A percentile compares a stretch with the other conserved stretches of the same genome.
Conservation (phyloP, 2,329 filamentous ascomycete species). For the Trichoderma afroharzianum region DNA sequence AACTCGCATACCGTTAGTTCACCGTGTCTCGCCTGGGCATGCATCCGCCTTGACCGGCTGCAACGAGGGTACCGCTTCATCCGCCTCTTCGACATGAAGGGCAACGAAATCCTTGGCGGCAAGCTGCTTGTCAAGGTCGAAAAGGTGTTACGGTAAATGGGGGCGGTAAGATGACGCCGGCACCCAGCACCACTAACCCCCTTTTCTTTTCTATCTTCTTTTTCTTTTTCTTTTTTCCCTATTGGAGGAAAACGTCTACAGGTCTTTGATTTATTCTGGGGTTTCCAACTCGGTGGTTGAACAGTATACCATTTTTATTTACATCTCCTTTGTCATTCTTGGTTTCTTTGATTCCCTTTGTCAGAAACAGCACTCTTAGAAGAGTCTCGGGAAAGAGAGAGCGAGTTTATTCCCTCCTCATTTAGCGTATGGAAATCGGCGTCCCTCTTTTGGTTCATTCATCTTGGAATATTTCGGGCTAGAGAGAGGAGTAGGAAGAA, state of each 20-base stretch:
- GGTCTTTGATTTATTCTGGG: neutral
- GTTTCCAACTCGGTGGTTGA: neutral
- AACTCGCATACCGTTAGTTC: constrained; percentile 38
- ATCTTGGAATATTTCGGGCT: neutral
- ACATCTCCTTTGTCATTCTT: neutral
- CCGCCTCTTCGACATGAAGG: constrained; percentile 44
- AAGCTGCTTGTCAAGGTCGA: constrained; percentile 52
- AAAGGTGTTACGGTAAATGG: constrained; percentile 40
- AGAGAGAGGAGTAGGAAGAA: neutral
- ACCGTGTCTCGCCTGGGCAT: constrained; percentile 51
- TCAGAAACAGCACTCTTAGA: neutral
- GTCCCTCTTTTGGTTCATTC: constrained; percentile 1
- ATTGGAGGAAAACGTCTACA: neutral
- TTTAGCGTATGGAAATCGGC: constrained; percentile 2
- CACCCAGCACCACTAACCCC: neutral
- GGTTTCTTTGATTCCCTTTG: neutral
- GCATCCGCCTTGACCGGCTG: constrained; percentile 57
- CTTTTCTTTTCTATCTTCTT: neutral
- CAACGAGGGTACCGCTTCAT: constrained; percentile 54
- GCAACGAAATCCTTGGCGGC: constrained; percentile 42
- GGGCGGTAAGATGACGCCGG: neutral
- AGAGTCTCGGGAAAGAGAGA: neutral
- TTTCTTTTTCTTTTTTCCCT: neutral
- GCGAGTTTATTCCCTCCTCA: neutral
- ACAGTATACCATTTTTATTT: neutral